Evolutionary conservation across 1,139 yeast genomes (phyloP).

Genomic region (Geotrichum cucujoidarum): DNA sequence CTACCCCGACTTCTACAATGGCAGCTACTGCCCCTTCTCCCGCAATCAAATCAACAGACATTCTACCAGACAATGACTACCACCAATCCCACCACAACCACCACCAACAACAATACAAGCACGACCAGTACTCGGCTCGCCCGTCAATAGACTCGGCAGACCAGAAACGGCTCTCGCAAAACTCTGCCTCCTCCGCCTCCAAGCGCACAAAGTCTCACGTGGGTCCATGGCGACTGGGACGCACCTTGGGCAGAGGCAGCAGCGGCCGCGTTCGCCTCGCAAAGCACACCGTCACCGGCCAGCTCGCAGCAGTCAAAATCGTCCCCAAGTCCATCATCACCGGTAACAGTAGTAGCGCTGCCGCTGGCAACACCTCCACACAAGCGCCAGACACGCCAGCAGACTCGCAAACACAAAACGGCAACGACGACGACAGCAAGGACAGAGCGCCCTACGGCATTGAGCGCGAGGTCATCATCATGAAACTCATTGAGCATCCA

Average conservation of each 20-base stretch:
- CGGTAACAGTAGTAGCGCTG: no score
- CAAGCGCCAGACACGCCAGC: slow-evolving; percentile 29
- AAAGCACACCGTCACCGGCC: slow-evolving; percentile 74
- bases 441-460: slow-evolving; percentile 67
- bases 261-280: slow-evolving; percentile 94
- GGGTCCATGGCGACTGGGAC: slow-evolving; percentile 96
- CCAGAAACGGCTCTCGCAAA: slow-evolving; percentile 54
- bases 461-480: slow-evolving; percentile 90
- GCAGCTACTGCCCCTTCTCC: slow-evolving; percentile 4
- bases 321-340: slow-evolving; percentile 74
- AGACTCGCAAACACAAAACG: slow-evolving; percentile 21
- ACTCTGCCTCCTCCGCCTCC: slow-evolving; percentile 42
- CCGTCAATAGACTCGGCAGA: slow-evolving; percentile 8
- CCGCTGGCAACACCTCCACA: no score
- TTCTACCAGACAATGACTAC: not conserved
- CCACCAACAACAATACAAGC: not conserved
- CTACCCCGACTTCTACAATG: not conserved
- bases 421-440: not conserved
- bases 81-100: no score
- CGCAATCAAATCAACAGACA: slow-evolving; percentile 4
- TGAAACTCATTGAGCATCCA: slow-evolving; percentile 86
- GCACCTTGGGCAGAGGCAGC: slow-evolving; percentile 91
- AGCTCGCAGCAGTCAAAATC: slow-evolving; percentile 93
- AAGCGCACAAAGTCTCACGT: slow-evolving; percentile 60
- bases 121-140: not conserved